Conservation (phyloP, 345 rosid species). For the Acer campestre region DNA sequence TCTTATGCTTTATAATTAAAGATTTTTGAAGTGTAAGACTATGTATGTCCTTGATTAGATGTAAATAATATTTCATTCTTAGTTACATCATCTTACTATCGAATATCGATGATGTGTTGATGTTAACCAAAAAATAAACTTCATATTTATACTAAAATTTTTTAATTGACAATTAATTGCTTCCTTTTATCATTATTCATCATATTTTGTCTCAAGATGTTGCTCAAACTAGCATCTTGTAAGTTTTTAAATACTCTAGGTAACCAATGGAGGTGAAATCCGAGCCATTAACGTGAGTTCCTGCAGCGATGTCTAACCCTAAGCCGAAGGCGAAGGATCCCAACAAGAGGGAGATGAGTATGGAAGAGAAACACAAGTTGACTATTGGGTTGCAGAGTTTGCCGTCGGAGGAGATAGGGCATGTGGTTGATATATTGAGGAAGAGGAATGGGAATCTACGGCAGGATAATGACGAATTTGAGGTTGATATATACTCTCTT, state of each 20-base stretch:
- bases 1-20: no score
- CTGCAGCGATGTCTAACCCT: constrained; percentile 23
- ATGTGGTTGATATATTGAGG: constrained; percentile 69
- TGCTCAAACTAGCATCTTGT: no score
- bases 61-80: no score
- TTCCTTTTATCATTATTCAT: no score
- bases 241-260: not conserved
- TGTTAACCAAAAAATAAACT: no score
- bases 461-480: constrained; percentile 73
- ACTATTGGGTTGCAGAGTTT: constrained; percentile 68
- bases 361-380: constrained; percentile 70
- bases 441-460: constrained; percentile 65
- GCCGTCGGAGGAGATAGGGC: constrained; percentile 80
- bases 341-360: constrained; percentile 39
- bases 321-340: constrained; percentile 50
- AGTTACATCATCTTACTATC: no score
- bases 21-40: no score
- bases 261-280: constrained; percentile 28
- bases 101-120: no score
- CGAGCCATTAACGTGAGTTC: constrained; percentile 29
- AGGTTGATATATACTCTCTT: constrained; percentile 72
- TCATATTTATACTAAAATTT: no score
- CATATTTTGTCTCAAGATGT: no score
- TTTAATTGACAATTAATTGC: no score
- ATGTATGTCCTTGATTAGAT: no score